A percentile compares a stretch with the other conserved stretches of the same genome.
These are phyloP conservation scores for Halteria grandinella DNA, from an alignment of 73 alveolate genomes.

Conservation along the genomic window DNA sequence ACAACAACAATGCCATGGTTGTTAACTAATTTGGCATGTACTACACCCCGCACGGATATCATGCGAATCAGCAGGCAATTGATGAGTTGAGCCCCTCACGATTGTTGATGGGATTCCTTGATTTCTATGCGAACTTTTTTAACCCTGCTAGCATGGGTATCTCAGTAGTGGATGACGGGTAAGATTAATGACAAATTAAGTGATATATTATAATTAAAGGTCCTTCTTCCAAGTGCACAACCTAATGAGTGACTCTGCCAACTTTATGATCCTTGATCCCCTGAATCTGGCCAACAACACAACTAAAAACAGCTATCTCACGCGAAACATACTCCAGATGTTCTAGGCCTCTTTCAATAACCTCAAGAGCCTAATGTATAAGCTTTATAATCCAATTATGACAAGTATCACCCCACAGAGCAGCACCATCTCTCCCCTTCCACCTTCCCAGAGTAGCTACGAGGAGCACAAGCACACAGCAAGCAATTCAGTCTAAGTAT, in stretches of 20 bases:
- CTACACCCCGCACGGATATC: too few relatives aligned
- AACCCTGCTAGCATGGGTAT: constrained; percentile 49
- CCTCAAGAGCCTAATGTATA: constrained; percentile 43
- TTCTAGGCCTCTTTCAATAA: constrained; percentile 51
- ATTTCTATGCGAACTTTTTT: constrained; percentile 63
- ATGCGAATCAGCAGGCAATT: too few relatives aligned
- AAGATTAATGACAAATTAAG: not conserved
- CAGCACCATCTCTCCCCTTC: too few relatives aligned
- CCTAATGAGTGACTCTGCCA: constrained; percentile 2
- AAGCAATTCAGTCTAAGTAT: too few relatives aligned
- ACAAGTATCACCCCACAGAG: too few relatives aligned
- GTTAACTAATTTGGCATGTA: too few relatives aligned
- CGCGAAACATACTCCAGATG: constrained; percentile 35
- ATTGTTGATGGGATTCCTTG: constrained; percentile 59
- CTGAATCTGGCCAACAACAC: constrained; percentile 59
- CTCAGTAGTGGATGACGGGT: constrained; percentile 35
- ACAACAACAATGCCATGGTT: too few relatives aligned
- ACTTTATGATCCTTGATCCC: constrained; percentile 63
- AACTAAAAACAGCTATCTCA: constrained; percentile 62
- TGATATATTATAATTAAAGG: not conserved
- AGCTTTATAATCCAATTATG: too few relatives aligned
- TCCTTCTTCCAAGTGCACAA: constrained; percentile 43
- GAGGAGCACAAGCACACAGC: too few relatives aligned
- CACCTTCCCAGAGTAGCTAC: too few relatives aligned
- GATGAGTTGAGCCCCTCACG: constrained; percentile 30